Conservation (phyloP, 2,329 filamentous ascomycete species). For the Ophiostoma sp. region DNA sequence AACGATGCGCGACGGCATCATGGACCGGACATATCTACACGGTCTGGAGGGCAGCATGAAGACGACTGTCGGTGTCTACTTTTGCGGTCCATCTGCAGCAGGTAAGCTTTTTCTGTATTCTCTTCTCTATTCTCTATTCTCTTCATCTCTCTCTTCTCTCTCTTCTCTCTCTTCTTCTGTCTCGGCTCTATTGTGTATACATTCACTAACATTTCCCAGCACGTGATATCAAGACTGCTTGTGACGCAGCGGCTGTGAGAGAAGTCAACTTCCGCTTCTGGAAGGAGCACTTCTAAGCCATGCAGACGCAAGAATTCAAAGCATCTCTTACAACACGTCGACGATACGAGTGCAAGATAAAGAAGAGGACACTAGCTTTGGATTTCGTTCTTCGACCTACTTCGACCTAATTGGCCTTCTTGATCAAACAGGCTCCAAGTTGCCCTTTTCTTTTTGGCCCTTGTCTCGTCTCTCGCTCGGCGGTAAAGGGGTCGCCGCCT, state of each 20-base stretch:
- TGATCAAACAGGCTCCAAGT: no score
- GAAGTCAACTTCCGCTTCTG: slow-evolving; percentile 95
- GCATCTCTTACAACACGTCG: no score
- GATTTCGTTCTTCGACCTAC: no score
- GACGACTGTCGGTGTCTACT: slow-evolving; percentile 93
- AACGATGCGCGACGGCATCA: slow-evolving; percentile 81
- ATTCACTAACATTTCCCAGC: slow-evolving; percentile 50
- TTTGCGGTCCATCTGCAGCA: slow-evolving; percentile 79
- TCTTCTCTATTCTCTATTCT: no score
- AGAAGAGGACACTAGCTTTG: neutral
- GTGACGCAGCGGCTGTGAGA: slow-evolving; percentile 62
- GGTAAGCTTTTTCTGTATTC: slow-evolving; percentile 46
- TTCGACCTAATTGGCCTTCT: no score
- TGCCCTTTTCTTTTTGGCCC: no score
- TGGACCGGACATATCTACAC: slow-evolving; percentile 76
- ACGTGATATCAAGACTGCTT: slow-evolving; percentile 76
- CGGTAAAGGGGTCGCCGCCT: no score
- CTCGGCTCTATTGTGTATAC: neutral
- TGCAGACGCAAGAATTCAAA: neutral
- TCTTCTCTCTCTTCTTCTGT: no score
- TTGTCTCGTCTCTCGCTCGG: no score
- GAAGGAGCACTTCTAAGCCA: slow-evolving; percentile 79
- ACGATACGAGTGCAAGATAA: neutral
- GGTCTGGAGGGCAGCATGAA: slow-evolving; percentile 70
- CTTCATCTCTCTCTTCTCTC: neutral